Base-by-base conservation (phyloP, 2,329 filamentous ascomycete species). In the Penicillium sumatraense region DNA sequence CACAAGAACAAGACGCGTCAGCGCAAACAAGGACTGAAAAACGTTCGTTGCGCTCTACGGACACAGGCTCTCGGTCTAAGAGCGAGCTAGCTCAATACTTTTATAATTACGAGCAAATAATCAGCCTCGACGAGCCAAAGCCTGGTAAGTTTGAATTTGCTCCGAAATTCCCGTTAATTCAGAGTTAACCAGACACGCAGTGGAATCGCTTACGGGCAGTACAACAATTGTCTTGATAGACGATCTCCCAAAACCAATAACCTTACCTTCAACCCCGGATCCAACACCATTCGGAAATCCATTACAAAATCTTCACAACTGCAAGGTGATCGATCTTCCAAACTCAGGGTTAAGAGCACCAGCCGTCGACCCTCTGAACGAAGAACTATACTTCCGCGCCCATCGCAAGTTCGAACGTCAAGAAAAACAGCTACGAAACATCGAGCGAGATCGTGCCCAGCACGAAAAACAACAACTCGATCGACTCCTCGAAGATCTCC, bases 31-130 rank as follows among this genome's bases (percentile, higher is more conserved):
- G 48, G 16, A 50, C 52, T 33, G 87, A 90, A 63, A 89, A 85
- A 72, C 79, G 93, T 68, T 93, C 91, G 70, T 79, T 97, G 71
- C 86, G 93, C 59, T 96, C 91, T 49, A 90, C 96, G 68, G 91
- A 96, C 70, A 84, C 83, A 67, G 89, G 89, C 10, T 88, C 88
- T 49, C 84, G 91, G 64, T 88, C 92, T 76, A 96, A 96, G 81
- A 97, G 92, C 75, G 93, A 97, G 70, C 82, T 98, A 58, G 88
- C 92, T 33, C 84, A 86, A 45, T 98, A 96, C 76, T 97, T 98
- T 69, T 87, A 90, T 49, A 93, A 96, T 68, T 98, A 96, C 74
- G 93, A 97, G 75, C 91, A 96, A 71, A 85, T 97, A 63, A 91
- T 98, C 76, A 92, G 90, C 59, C 90, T 96, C 70, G 88, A 91